A percentile compares a stretch with the other conserved stretches of the same genome.
Conservation (phyloP, 345 rosid genomes). For the Populus alba region DNA sequence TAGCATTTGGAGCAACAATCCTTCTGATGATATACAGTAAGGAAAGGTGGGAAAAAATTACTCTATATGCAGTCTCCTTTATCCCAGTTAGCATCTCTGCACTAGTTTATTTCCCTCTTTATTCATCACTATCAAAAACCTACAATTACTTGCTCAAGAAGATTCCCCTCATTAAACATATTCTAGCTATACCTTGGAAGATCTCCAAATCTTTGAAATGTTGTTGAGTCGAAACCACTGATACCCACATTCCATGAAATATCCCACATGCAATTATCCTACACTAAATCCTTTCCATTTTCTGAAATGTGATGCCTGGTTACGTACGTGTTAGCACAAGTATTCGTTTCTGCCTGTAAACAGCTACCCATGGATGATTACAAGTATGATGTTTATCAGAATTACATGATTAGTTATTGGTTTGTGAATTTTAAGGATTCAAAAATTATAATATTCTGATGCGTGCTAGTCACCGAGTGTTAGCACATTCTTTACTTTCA, state of each 20-base stretch:
- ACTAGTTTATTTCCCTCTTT: not conserved
- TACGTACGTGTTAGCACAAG: not conserved
- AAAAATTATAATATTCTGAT: not conserved
- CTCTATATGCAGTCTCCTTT: not conserved
- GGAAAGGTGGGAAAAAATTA: slow-evolving; percentile 3
- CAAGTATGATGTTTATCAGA: not conserved
- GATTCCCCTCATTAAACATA: not conserved
- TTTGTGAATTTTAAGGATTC: no score
- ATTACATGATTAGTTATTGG: not conserved
- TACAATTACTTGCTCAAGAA: not conserved
- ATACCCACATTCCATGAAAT: not conserved
- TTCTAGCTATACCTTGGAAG: not conserved
- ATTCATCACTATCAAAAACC: not conserved
- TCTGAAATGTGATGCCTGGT: not conserved
- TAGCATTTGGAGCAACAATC: slow-evolving; percentile 9
- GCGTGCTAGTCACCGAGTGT: no score
- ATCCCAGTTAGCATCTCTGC: not conserved
- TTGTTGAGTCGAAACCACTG: not conserved
- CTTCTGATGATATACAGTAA: not conserved
- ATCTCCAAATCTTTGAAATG: not conserved
- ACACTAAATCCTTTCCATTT: not conserved
- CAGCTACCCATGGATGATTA: not conserved
- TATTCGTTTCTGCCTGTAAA: not conserved
- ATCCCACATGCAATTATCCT: not conserved
- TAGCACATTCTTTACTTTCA: not conserved